A percentile compares a stretch with the other conserved stretches of the same genome.
These are phyloP conservation scores for Flammula alnicola DNA, from an alignment of 1,284 basidiomycete genomes.

Conservation along the genomic window DNA sequence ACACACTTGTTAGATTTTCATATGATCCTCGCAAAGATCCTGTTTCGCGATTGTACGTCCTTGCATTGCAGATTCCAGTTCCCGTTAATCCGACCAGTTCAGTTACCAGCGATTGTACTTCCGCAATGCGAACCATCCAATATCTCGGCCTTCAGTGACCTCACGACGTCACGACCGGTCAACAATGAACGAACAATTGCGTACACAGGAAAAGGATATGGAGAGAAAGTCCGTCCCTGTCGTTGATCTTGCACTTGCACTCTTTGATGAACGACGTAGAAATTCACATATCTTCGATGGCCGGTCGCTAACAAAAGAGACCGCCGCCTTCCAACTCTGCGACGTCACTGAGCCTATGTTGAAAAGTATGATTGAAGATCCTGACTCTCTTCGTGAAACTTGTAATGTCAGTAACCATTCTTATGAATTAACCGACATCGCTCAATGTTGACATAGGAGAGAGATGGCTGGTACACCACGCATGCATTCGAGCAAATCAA, in stretches of 20 bases:
- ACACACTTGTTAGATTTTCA: conserved; percentile 84
- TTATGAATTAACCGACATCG: background rate
- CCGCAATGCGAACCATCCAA: conserved; percentile 80
- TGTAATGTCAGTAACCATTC: conserved; percentile 64
- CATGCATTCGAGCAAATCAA: conserved; percentile 83
- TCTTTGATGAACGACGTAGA: conserved; percentile 30
- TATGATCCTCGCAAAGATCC: conserved; percentile 87
- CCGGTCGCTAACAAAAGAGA: conserved; percentile 73
- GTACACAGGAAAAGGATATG: conserved; percentile 44
- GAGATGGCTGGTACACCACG: conserved; percentile 85
- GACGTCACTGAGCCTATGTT: conserved; percentile 90
- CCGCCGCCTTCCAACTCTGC: conserved; percentile 91
- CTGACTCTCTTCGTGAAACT: conserved; percentile 64
- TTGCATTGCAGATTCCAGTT: conserved; percentile 2
- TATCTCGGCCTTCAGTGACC: conserved; percentile 71
- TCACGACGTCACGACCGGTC: conserved; percentile 65
- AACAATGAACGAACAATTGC: conserved; percentile 40
- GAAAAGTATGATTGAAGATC: conserved; percentile 77
- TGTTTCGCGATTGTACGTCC: conserved; percentile 71
- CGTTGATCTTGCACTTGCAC: conserved; percentile 3
- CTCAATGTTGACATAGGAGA: conserved; percentile 51
- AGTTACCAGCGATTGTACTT: conserved; percentile 89
- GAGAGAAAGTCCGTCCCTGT: conserved; percentile 37
- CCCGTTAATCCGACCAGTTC: conserved; percentile 2
- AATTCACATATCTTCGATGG: conserved; percentile 92